Conservation (phyloP, 495 filamentous ascomycete genomes). For the Neurospora sp. region DNA sequence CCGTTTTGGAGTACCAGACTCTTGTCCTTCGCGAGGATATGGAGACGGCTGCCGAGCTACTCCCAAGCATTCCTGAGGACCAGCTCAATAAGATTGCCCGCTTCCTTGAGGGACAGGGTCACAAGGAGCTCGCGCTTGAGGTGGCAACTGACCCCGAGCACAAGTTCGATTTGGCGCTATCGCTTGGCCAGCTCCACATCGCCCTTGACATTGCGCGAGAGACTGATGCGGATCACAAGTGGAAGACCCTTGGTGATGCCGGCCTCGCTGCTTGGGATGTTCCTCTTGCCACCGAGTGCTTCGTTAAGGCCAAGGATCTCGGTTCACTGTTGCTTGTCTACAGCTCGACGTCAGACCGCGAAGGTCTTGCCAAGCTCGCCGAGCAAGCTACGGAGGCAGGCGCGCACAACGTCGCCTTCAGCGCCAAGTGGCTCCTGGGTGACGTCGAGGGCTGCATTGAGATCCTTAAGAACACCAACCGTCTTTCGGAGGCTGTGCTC, state of each 20-base stretch:
- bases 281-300: slow-evolving; percentile 82
- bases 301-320: slow-evolving; percentile 76
- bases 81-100: slow-evolving; percentile 96
- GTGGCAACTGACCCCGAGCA: slow-evolving; percentile 96
- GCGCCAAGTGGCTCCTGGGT: slow-evolving; percentile 76
- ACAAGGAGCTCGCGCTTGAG: slow-evolving; percentile 89
- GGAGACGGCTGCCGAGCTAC: slow-evolving; percentile 78
- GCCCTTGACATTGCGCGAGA: slow-evolving; percentile 76
- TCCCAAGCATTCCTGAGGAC: slow-evolving; percentile 71
- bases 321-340: slow-evolving; percentile 82
- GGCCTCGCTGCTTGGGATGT: slow-evolving; percentile 83
- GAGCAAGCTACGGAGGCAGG: slow-evolving; percentile 64
- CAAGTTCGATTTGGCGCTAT: slow-evolving; percentile 86
- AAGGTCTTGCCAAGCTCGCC: slow-evolving; percentile 62
- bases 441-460: slow-evolving; percentile 76
- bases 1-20: slow-evolving; percentile 96
- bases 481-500: slow-evolving; percentile 75
- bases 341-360: slow-evolving; percentile 65
- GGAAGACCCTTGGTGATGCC: slow-evolving; percentile 91
- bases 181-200: slow-evolving; percentile 71
- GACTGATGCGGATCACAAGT: slow-evolving; percentile 88
- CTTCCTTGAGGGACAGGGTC: slow-evolving; percentile 94
- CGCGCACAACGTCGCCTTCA: slow-evolving; percentile 86
- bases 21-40: slow-evolving; percentile 91
- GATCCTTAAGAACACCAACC: slow-evolving; percentile 65